Evolutionary conservation across 495 filamentous ascomycete genomes (phyloP).

Genomic region (Tirmania nivea): DNA sequence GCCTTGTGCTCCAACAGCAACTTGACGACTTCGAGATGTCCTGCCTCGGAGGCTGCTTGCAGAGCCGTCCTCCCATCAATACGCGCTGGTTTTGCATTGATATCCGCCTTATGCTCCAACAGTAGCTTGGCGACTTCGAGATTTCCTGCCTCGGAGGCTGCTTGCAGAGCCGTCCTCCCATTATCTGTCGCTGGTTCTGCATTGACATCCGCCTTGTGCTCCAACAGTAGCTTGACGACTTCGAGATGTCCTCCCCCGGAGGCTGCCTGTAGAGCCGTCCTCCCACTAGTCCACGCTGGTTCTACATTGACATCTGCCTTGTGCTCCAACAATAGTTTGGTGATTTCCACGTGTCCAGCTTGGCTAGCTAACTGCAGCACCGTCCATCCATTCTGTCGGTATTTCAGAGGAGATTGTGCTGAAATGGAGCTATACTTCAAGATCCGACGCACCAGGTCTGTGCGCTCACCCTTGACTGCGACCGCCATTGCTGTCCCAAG

Average conservation of each 20-base stretch:
- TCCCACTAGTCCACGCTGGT: not conserved
- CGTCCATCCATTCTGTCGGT: too few relatives aligned
- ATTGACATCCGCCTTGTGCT: slow-evolving; percentile 10
- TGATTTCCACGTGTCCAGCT: too few relatives aligned
- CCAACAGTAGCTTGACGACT: slow-evolving; percentile 7
- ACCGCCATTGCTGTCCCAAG: too few relatives aligned
- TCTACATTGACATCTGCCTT: slow-evolving; percentile 1
- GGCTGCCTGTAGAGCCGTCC: slow-evolving; percentile 14
- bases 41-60: not conserved
- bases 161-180: slow-evolving; percentile 7
- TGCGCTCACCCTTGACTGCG: too few relatives aligned
- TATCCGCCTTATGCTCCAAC: not conserved
- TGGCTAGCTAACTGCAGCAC: too few relatives aligned
- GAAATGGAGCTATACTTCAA: too few relatives aligned
- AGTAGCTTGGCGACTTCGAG: slow-evolving; percentile 7
- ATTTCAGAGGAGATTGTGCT: too few relatives aligned
- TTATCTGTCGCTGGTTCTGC: slow-evolving; percentile 4
- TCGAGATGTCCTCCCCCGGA: slow-evolving; percentile 8
- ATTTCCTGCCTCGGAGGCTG: slow-evolving; percentile 8
- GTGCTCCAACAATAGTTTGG: too few relatives aligned
- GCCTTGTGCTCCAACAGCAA: not conserved
- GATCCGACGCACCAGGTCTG: too few relatives aligned
- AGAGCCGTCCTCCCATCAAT: not conserved
- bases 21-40: not conserved
- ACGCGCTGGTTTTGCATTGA: not conserved